Conservation (phyloP, 1,284 basidiomycete species). For the Heimioporus retisporus region DNA sequence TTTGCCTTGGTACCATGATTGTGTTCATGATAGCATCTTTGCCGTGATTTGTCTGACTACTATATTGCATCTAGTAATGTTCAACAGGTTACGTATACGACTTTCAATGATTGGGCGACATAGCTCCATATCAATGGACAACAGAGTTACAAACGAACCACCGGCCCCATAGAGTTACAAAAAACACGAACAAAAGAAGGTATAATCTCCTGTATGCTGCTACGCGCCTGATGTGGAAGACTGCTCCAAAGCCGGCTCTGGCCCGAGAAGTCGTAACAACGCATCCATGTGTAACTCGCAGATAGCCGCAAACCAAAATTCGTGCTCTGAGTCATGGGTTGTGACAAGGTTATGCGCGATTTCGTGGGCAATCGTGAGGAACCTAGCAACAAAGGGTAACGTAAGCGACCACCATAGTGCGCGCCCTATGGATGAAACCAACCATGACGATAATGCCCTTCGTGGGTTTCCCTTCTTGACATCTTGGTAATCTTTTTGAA, state of each 20-base stretch:
- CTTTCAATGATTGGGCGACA: no score
- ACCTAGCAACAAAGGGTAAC: slow-evolving; percentile 57
- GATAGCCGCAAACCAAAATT: slow-evolving; percentile 94
- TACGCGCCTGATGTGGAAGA: no score
- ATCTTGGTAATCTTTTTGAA: slow-evolving; percentile 43
- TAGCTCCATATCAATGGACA: no score
- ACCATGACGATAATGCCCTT: slow-evolving; percentile 87
- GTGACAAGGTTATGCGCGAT: slow-evolving; percentile 86
- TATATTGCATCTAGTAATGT: no score
- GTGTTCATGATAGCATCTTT: no score
- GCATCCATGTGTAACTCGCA: slow-evolving; percentile 69
- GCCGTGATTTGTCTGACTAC: no score
- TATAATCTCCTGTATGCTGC: no score
- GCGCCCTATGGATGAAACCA: slow-evolving; percentile 18
- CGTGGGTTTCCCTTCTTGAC: slow-evolving; percentile 65
- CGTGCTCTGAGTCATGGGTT: slow-evolving; percentile 85
- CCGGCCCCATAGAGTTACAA: no score
- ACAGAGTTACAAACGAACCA: no score
- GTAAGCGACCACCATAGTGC: background rate
- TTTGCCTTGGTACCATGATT: no score
- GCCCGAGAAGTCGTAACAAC: slow-evolving; percentile 1
- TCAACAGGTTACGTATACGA: no score
- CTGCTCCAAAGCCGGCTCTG: background rate
- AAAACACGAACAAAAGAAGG: no score
- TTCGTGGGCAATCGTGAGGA: slow-evolving; percentile 93